A percentile compares a stretch with the other conserved stretches of the same genome.
These are phyloP conservation scores for Rhododendron vialii DNA, from an alignment of 148 eudicot species.

Conservation along the genomic window DNA sequence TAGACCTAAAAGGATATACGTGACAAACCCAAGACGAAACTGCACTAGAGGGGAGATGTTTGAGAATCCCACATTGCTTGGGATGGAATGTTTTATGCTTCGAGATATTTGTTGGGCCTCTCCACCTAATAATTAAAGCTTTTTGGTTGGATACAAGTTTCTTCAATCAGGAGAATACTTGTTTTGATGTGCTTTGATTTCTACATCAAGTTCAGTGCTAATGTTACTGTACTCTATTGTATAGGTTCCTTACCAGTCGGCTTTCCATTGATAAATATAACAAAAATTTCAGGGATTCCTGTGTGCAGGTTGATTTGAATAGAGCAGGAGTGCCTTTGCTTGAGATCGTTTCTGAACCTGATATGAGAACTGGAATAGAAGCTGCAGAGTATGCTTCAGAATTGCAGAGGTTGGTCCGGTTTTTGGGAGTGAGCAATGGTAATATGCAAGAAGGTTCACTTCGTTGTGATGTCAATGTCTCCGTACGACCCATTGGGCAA, in stretches of 20 bases:
- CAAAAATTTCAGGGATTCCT: not conserved
- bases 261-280: not conserved
- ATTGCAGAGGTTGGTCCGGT: conserved; percentile 87
- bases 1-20: not conserved
- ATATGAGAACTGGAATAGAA: conserved; percentile 93
- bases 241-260: not conserved
- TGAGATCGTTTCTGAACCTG: conserved; percentile 99
- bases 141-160: not conserved
- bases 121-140: not conserved
- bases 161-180: not conserved
- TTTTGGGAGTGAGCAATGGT: conserved; percentile 91
- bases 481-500: conserved; percentile 83
- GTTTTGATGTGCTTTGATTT: not conserved
- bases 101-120: not conserved
- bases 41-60: not conserved
- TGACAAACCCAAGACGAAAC: not conserved
- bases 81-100: not conserved
- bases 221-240: not conserved
- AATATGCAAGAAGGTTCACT: conserved; percentile 99
- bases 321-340: conserved; percentile 98
- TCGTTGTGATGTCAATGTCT: conserved; percentile 92
- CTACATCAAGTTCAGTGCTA: not conserved
- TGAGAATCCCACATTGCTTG: not conserved
- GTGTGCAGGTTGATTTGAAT: conserved; percentile 84
- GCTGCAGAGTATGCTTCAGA: conserved; percentile 99